These are phyloP conservation scores for Scheffersomyces parashehatae DNA, from an alignment of 1,139 yeast genomes.

Conservation along the genomic window DNA sequence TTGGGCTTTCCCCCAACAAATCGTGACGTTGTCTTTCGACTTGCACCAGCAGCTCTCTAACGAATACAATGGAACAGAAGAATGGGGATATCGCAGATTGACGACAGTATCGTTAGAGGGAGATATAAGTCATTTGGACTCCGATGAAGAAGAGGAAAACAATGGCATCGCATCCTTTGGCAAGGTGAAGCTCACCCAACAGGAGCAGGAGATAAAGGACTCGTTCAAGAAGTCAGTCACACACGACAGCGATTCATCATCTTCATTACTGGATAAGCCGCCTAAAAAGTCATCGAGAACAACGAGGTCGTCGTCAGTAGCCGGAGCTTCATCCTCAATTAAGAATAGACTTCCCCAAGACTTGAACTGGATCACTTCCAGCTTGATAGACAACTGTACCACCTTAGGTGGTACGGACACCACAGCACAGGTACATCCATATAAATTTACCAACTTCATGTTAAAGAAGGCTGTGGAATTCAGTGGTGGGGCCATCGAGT, in stretches of 20 bases:
- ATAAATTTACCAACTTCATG: constrained; percentile 81
- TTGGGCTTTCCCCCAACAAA: constrained; percentile 96
- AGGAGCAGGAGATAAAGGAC: constrained; percentile 8
- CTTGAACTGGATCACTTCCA: constrained; percentile 77
- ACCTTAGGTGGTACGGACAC: constrained; percentile 82
- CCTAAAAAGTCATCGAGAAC: constrained; percentile 38
- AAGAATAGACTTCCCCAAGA: constrained; percentile 59
- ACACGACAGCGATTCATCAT: constrained; percentile 21
- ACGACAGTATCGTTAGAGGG: constrained; percentile 90
- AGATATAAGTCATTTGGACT: constrained; percentile 49
- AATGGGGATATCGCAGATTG: constrained; percentile 92
- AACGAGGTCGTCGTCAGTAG: constrained; percentile 14
- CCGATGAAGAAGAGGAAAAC: constrained; percentile 18
- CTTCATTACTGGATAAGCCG: constrained; percentile 24
- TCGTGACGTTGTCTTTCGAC: constrained; percentile 84
- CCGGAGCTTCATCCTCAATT: constrained; percentile 6
- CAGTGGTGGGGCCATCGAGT: constrained; percentile 73
- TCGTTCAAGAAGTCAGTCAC: constrained; percentile 14
- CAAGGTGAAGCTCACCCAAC: constrained; percentile 7
- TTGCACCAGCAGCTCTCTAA: constrained; percentile 83
- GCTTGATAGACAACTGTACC: constrained; percentile 71
- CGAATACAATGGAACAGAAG: constrained; percentile 72
- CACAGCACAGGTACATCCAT: constrained; percentile 97
- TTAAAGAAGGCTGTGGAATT: constrained; percentile 75
- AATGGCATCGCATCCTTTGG: background rate